Base-by-base conservation (phyloP, 2,329 filamentous ascomycete species). In the Botrytis byssoidea region DNA sequence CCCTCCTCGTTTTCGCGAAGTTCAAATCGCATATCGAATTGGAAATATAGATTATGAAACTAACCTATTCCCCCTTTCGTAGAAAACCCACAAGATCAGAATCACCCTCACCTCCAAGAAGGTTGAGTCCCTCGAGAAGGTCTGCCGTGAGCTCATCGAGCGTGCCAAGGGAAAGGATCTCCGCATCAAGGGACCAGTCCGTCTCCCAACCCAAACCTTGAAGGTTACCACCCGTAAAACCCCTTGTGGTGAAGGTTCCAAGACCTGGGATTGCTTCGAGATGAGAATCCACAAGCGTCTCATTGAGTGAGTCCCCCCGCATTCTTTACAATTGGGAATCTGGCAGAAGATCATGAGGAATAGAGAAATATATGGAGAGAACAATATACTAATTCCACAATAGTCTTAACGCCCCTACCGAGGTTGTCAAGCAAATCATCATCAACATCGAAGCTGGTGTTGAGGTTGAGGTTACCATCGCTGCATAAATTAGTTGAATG, bases 201-300 rank as follows among this genome's bases (percentile, higher is more conserved):
- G 95, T 83, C 92, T 98, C 82, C 94, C 96, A 82, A 98, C 95
- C 88, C 97, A 98, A 92, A 93, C 90, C 85, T 90, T 98, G 83
- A 94, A 96, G 90, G 75, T 82, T 67, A 81, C 79, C 73, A 81
- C 96, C 89, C 93, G 96, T 84, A 99, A 99, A 93, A 98, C 96
- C 79, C 96, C 96, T 85, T 96, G 93, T 88, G 96, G 96, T 93
- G 96, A 99, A 91, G 96, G 96, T 88, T 97, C 93, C 86, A 99
- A 99, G 94, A 99, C 96, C 84, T 99, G 96, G 96, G 96, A 98
- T 85, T 91, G 89, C 86, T 99, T 89, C 86, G 95, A 99, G 92
- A 97, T 99, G 94, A 92, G 95, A 88, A 97, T 98, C 85, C 94
- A 98, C 91, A 98, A 98, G 92, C 93, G 95, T 81, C 89, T 98